phyloP scores from a whole-genome alignment of 1,139 yeast genomes.

The Suzukiozyma palmioleophila region DNA sequence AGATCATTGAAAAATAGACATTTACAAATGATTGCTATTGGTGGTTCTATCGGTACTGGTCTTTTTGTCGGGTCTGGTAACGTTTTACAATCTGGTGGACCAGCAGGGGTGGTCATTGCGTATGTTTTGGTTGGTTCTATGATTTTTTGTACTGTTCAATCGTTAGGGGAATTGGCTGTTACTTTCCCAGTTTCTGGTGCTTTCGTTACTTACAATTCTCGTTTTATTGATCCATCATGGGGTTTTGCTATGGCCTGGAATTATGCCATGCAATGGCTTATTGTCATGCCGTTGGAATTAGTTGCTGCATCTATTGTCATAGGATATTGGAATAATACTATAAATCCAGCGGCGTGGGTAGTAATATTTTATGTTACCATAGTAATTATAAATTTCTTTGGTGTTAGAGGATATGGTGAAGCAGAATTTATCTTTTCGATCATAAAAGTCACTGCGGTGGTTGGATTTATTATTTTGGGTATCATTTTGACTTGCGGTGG shows the following conservation, averaged over 20 bases:
- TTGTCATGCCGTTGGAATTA: conserved; percentile 29
- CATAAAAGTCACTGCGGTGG: conserved; percentile 34
- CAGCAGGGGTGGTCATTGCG: conserved; percentile 60
- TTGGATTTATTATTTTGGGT: conserved; percentile 38
- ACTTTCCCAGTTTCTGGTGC: conserved; percentile 40
- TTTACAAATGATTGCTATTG: conserved; percentile 67
- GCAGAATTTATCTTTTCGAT: conserved; percentile 37
- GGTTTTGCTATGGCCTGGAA: conserved; percentile 46
- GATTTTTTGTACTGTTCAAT: conserved; percentile 33
- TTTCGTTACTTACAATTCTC: conserved; percentile 34
- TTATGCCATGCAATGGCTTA: conserved; percentile 36
- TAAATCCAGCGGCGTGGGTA: conserved; percentile 39
- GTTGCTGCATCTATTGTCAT: conserved; percentile 39
- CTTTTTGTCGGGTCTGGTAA: conserved; percentile 30
- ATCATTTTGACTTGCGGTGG: conserved; percentile 41
- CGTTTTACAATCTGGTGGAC: conserved; percentile 54
- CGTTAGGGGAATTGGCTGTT: conserved; percentile 36
- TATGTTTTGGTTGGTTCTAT: conserved; percentile 29
- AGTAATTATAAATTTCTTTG: conserved; percentile 34
- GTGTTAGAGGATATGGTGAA: conserved; percentile 43
- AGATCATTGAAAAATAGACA: conserved; percentile 31
- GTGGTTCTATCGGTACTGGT: conserved; percentile 73
- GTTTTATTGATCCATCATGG: conserved; percentile 37
- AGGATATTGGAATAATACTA: conserved; percentile 33
- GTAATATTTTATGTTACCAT: conserved; percentile 33